A percentile compares a stretch with the other conserved stretches of the same genome.
Conservation (phyloP, 2,329 filamentous ascomycete species). For the Didymella segeticola region DNA sequence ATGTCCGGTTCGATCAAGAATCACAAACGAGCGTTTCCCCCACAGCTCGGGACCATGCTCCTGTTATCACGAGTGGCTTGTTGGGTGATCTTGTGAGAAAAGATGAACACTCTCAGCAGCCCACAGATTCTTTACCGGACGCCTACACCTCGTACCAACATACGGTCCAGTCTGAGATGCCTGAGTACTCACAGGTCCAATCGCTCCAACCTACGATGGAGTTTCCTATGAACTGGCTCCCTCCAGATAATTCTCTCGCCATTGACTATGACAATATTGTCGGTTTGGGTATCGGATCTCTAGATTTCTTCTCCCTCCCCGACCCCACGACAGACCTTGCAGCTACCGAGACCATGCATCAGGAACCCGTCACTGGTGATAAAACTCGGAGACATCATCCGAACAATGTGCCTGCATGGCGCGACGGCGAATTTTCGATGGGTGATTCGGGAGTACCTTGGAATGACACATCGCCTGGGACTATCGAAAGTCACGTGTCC, state of each 20-base stretch:
- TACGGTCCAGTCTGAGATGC: background rate
- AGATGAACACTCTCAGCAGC: too few species aligned
- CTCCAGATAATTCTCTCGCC: conserved; percentile 10
- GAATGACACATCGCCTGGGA: background rate
- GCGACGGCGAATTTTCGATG: too few species aligned
- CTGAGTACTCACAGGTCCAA: background rate
- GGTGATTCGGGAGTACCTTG: background rate
- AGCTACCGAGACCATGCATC: background rate
- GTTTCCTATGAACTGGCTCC: conserved; percentile 19
- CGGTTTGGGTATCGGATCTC: conserved; percentile 7
- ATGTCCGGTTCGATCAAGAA: too few species aligned
- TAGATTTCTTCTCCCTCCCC: conserved; percentile 11
- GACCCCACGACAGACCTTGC: background rate
- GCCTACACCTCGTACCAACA: background rate
- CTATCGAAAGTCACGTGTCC: background rate
- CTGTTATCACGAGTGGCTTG: too few species aligned
- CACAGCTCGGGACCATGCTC: too few species aligned
- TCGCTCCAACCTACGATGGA: conserved; percentile 1
- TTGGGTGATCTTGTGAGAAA: too few species aligned
- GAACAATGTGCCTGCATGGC: too few species aligned
- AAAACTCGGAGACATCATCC: too few species aligned
- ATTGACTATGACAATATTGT: conserved; percentile 19
- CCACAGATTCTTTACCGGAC: background rate
- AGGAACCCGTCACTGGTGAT: too few species aligned
- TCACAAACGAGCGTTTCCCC: too few species aligned